phyloP scores from a whole-genome alignment of 495 filamentous ascomycete genomes.

The Cercophora newfieldiana region DNA sequence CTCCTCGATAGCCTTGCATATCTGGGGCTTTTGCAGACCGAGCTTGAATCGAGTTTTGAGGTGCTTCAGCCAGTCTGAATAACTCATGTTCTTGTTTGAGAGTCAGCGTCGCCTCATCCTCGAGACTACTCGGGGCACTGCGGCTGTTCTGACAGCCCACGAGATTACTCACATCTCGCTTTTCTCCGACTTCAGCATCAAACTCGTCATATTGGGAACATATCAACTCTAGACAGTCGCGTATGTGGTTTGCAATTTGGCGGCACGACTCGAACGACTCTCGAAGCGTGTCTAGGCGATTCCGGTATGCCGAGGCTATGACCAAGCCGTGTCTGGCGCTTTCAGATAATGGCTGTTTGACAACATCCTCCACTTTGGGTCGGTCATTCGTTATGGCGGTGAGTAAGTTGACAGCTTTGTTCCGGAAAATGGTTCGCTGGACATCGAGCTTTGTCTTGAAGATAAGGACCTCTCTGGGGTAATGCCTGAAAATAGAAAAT shows the following conservation, averaged over 20 bases:
- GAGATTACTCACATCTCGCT: neutral
- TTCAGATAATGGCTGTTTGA: neutral
- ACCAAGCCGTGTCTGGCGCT: neutral
- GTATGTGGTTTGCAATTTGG: neutral
- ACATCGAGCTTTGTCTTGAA: neutral
- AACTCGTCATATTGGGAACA: neutral
- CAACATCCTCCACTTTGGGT: neutral
- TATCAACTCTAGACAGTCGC: neutral
- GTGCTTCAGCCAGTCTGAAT: constrained; percentile 1
- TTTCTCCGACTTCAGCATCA: neutral
- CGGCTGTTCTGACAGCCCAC: too few species aligned
- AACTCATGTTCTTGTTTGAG: neutral
- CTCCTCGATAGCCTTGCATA: constrained; percentile 5
- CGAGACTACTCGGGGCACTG: too few species aligned
- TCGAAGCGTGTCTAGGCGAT: neutral
- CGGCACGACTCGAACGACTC: constrained; percentile 3
- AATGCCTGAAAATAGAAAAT: neutral
- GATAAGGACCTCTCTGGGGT: constrained; percentile 7
- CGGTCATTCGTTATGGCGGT: constrained; percentile 5
- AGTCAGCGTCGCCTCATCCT: neutral
- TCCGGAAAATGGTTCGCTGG: constrained; percentile 8
- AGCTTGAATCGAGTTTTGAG: constrained; percentile 4
- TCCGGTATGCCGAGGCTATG: neutral
- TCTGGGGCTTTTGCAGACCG: neutral
- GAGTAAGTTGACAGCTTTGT: constrained; percentile 9